phyloP scores from a whole-genome alignment of 805 yeast genomes.

The Suhomyces tanzawaensis region DNA sequence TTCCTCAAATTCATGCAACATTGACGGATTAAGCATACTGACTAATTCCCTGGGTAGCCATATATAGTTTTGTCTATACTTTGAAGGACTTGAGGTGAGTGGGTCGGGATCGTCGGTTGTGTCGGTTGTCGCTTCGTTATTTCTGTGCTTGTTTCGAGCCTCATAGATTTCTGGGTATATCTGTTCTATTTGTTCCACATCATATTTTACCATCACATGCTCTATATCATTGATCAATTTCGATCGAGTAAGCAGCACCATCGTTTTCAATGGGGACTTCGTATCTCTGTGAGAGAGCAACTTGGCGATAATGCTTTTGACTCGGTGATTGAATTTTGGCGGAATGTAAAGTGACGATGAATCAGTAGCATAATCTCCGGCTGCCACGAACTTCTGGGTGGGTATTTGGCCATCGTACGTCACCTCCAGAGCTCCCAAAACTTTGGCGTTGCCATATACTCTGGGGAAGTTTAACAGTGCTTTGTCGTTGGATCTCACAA shows the following conservation, averaged over 20 bases:
- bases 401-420: too few species aligned
- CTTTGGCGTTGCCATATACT: too few species aligned
- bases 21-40: conserved; percentile 1
- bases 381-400: too few species aligned
- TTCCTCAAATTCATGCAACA: conserved; percentile 10
- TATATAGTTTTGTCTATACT: conserved; percentile 8
- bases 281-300: conserved; percentile 6
- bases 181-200: conserved; percentile 7
- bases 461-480: too few species aligned
- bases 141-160: conserved; percentile 1
- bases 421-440: too few species aligned
- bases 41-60: conserved; percentile 18
- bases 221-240: conserved; percentile 16
- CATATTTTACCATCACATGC: conserved; percentile 20
- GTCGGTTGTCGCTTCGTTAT: conserved; percentile 2
- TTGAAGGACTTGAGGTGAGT: conserved; percentile 1
- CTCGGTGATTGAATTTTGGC: background rate
- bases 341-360: too few species aligned
- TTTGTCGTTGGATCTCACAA: too few species aligned
- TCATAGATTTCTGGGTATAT: conserved; percentile 13
- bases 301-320: conserved; percentile 14
- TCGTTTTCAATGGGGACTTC: background rate
- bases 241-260: conserved; percentile 8
- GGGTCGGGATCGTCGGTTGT: too few species aligned
- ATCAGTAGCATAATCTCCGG: too few species aligned